Percentiles rank a stretch among this genome's conserved stretches.
phyloP scores from a whole-genome alignment of 2,329 filamentous ascomycete species.

The Cladosporium sp. region DNA sequence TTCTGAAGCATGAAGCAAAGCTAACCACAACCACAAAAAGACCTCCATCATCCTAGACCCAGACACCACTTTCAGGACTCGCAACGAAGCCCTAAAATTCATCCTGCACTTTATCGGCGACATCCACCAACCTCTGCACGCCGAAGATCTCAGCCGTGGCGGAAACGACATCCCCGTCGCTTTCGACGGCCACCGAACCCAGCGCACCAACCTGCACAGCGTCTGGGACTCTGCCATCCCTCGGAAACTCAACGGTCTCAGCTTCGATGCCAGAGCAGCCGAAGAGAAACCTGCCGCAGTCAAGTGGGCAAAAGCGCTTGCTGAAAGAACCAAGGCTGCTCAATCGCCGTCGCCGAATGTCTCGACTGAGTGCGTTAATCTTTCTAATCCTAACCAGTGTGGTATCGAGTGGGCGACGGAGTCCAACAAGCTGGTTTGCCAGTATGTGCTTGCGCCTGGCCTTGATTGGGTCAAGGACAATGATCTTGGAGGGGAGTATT shows the following conservation, averaged over 20 bases:
- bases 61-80: constrained; percentile 28
- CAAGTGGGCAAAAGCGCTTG: constrained; percentile 1
- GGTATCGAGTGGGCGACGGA: constrained; percentile 14
- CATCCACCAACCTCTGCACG: constrained; percentile 60
- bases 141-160: constrained; percentile 48
- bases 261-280: constrained; percentile 5
- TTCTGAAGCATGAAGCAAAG: neutral
- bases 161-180: constrained; percentile 48
- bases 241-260: constrained; percentile 8
- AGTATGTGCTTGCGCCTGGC: constrained; percentile 12
- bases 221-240: constrained; percentile 36
- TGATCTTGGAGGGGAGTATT: constrained; percentile 40
- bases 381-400: constrained; percentile 10
- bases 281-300: constrained; percentile 14
- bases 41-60: constrained; percentile 40
- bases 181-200: constrained; percentile 37
- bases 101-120: constrained; percentile 65
- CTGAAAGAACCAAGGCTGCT: neutral
- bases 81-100: constrained; percentile 50
- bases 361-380: neutral
- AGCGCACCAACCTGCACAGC: constrained; percentile 45
- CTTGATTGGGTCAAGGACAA: constrained; percentile 21
- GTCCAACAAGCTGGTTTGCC: constrained; percentile 1
- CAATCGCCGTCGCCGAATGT: neutral
- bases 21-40: constrained; percentile 42